Percentiles rank a stretch among this genome's conserved stretches.
Evolutionary conservation across 2,329 filamentous ascomycete genomes (phyloP).

Genomic region (Aspergillus alliaceus): DNA sequence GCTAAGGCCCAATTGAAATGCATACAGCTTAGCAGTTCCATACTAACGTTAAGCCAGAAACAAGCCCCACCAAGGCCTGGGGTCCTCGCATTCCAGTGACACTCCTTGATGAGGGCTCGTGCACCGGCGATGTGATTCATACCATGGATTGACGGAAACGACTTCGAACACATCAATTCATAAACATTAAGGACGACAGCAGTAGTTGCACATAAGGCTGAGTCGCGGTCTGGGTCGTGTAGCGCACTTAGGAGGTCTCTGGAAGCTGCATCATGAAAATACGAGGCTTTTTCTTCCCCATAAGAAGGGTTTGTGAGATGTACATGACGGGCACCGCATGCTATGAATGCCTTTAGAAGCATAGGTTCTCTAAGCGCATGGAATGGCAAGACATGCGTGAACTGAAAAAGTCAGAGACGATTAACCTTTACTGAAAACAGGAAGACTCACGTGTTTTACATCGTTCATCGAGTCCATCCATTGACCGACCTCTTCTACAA

Average conservation of each 20-base stretch:
- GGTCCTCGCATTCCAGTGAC: conserved; percentile 79
- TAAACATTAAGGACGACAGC: conserved; percentile 89
- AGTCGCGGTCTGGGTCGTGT: conserved; percentile 82
- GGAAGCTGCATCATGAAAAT: conserved; percentile 85
- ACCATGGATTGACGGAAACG: conserved; percentile 58
- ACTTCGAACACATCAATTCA: conserved; percentile 84
- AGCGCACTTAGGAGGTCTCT: conserved; percentile 72
- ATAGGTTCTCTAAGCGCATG: conserved; percentile 80
- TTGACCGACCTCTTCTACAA: conserved; percentile 82
- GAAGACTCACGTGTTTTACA: conserved; percentile 64
- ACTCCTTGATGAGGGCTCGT: conserved; percentile 82
- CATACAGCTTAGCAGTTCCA: conserved; percentile 86
- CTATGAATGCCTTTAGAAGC: conserved; percentile 83
- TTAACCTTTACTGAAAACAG: neutral
- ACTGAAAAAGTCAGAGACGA: conserved; percentile 45
- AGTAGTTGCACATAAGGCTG: conserved; percentile 79
- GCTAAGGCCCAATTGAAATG: conserved; percentile 83
- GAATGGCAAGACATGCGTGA: conserved; percentile 80
- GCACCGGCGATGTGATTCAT: conserved; percentile 89
- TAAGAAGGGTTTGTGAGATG: conserved; percentile 69
- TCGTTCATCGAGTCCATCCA: conserved; percentile 95
- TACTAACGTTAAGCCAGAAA: conserved; percentile 90
- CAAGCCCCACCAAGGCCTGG: conserved; percentile 80
- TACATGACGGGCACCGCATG: conserved; percentile 82
- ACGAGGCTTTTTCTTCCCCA: conserved; percentile 72